Conservation (phyloP, 371 early-diverging fungal genomes). For the Parasitella parasitica region DNA sequence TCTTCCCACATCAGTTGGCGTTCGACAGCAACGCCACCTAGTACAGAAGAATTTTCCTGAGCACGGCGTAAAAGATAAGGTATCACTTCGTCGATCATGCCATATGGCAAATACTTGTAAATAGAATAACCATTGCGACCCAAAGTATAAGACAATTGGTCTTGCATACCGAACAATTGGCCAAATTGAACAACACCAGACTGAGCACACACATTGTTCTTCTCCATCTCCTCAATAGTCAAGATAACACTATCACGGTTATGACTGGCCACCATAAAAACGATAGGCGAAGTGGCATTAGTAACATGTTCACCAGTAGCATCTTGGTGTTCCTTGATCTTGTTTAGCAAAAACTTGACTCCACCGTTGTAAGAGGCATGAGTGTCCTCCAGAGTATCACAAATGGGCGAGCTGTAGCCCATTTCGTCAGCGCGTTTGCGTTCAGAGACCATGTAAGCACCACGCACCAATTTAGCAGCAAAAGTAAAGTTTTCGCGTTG, state of each 20-base stretch:
- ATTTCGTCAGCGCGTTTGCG: slow-evolving; percentile 71
- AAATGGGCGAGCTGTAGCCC: slow-evolving; percentile 80
- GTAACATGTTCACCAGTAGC: slow-evolving; percentile 29
- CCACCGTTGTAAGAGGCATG: slow-evolving; percentile 84
- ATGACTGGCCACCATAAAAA: slow-evolving; percentile 91
- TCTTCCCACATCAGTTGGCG: slow-evolving; percentile 57
- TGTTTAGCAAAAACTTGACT: slow-evolving; percentile 69
- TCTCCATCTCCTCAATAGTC: slow-evolving; percentile 69
- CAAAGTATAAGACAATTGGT: slow-evolving; percentile 73
- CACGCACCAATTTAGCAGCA: slow-evolving; percentile 93
- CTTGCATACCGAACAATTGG: slow-evolving; percentile 92
- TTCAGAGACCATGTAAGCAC: slow-evolving; percentile 92
- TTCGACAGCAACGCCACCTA: slow-evolving; percentile 50
- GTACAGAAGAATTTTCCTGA: slow-evolving; percentile 90
- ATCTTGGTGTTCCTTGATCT: slow-evolving; percentile 42
- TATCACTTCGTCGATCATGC: slow-evolving; percentile 79
- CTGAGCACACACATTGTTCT: slow-evolving; percentile 52
- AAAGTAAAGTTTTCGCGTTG: slow-evolving; percentile 72
- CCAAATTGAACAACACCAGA: slow-evolving; percentile 86
- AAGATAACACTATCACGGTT: slow-evolving; percentile 80
- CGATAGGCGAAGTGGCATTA: slow-evolving; percentile 48
- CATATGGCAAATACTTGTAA: slow-evolving; percentile 95
- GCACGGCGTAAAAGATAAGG: slow-evolving; percentile 95
- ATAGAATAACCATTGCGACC: slow-evolving; percentile 76
- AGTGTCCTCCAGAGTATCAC: slow-evolving; percentile 79